Evolutionary conservation across 352 stramenopile genomes (phyloP).

Genomic region (Phytophthora ohioensis): DNA sequence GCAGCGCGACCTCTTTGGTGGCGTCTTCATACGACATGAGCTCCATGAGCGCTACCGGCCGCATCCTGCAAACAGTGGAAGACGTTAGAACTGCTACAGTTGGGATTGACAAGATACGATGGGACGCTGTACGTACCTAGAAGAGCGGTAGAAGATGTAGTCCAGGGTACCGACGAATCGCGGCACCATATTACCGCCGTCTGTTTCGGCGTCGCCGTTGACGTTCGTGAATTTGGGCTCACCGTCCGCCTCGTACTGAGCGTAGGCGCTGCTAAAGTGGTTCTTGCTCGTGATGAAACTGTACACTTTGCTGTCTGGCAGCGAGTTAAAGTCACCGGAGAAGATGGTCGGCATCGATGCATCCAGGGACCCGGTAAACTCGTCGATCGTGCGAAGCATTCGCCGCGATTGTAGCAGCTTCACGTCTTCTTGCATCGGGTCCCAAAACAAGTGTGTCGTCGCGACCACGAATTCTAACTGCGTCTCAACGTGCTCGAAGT

Average conservation of each 20-base stretch:
- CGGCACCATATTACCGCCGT: conserved; percentile 46
- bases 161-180: conserved; percentile 83
- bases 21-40: conserved; percentile 74
- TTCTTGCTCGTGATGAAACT: conserved; percentile 53
- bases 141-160: conserved; percentile 83
- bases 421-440: conserved; percentile 83
- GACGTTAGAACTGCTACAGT: conserved; percentile 10
- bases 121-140: conserved; percentile 41
- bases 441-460: conserved; percentile 91
- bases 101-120: not conserved
- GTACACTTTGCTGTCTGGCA: conserved; percentile 82
- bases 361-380: conserved; percentile 40
- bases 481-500: conserved; percentile 57
- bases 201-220: conserved; percentile 56
- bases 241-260: conserved; percentile 45
- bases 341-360: conserved; percentile 54
- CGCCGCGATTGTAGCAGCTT: conserved; percentile 79
- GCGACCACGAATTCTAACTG: conserved; percentile 64
- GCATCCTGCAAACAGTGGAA: conserved; percentile 34
- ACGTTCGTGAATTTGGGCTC: conserved; percentile 85
- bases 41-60: conserved; percentile 66
- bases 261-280: conserved; percentile 67
- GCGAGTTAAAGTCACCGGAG: conserved; percentile 85
- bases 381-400: conserved; percentile 55
- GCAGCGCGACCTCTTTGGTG: conserved; percentile 66